Evolutionary conservation across 2,329 filamentous ascomycete species (phyloP).

Genomic region (Cordyceps pruinosa): DNA sequence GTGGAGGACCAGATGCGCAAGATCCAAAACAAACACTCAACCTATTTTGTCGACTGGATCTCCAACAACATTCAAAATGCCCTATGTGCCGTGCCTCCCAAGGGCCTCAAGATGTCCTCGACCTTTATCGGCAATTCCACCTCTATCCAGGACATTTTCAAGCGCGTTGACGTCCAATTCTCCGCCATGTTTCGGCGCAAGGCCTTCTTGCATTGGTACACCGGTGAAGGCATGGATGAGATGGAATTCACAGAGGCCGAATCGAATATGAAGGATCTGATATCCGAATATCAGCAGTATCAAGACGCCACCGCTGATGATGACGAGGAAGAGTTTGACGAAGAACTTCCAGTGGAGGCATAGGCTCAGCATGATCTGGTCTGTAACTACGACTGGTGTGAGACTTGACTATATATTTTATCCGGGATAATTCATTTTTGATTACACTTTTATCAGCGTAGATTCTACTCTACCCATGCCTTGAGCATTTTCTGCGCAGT

Average conservation of each 20-base stretch:
- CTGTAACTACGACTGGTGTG: neutral
- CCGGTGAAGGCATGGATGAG: conserved; percentile 99
- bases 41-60: conserved; percentile 99
- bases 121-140: conserved; percentile 99
- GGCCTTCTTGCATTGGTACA: conserved; percentile 99
- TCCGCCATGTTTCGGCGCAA: conserved; percentile 99
- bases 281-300: conserved; percentile 99
- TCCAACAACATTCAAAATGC: conserved; percentile 99
- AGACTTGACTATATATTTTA: neutral
- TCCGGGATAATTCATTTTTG: no score
- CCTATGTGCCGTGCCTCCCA: conserved; percentile 95
- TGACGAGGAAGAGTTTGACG: conserved; percentile 87
- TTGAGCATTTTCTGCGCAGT: no score
- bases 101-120: conserved; percentile 96
- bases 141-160: conserved; percentile 99
- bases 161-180: conserved; percentile 99
- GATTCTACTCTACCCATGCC: no score
- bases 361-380: neutral
- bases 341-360: conserved; percentile 43
- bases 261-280: conserved; percentile 99
- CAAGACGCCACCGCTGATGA: conserved; percentile 98
- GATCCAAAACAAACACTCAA: conserved; percentile 98
- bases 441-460: no score
- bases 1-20: conserved; percentile 99
- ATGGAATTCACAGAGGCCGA: conserved; percentile 99